Evolutionary conservation across 768 basidiomycete genomes (phyloP), one percentile per base, ranked within the genome.

Genomic region (Lactifluus subvellereus): DNA sequence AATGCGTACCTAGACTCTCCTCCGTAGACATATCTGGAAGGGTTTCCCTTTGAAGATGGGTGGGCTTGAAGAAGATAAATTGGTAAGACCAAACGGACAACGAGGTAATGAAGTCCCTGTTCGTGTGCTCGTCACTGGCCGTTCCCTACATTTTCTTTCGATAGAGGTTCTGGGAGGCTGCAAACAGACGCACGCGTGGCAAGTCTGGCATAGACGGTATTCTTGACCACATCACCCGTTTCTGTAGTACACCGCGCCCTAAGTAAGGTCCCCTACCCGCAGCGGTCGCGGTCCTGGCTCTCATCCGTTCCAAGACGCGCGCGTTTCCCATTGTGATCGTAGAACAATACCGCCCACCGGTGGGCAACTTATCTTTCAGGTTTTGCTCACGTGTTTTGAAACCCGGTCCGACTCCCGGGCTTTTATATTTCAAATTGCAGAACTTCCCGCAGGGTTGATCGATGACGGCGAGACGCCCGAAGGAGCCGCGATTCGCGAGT

Each of bases 281-380:
- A 94, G 95, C 86, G 56, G 94, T 97, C 10, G 88, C 92, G 5
- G 84, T 97, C 48, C 76, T 97, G 5, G 85, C 92, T 16, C 75
- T 97, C 32, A 78, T 98, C 50, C 82, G 83, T 38, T 94, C 94
- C 49, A 84, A 84, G 72, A 84, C 82, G 8, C 78, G 82, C 63
- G 81, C 83, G 3, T 93, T 92, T 69, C 85, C 85, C 4, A 72
- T 81, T 6, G 81, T 96, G 58, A 78, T 98, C 67, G 85, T 97
- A 68, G 92, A 96, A 71, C 95, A 97, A 72, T 98, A 88, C 72
- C 85, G 96, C 30, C 94, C 96, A 0, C 92, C 95, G 0, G 80
- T 94, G 51, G 88, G 83, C 68, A 86, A 85, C 65, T 80, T 82
- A 66, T 80, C n/a, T n/a, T 59, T 37, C 14, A 40, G 10, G 33